Base-by-base conservation (phyloP, 805 yeast genomes). In the Candida railenensis region DNA sequence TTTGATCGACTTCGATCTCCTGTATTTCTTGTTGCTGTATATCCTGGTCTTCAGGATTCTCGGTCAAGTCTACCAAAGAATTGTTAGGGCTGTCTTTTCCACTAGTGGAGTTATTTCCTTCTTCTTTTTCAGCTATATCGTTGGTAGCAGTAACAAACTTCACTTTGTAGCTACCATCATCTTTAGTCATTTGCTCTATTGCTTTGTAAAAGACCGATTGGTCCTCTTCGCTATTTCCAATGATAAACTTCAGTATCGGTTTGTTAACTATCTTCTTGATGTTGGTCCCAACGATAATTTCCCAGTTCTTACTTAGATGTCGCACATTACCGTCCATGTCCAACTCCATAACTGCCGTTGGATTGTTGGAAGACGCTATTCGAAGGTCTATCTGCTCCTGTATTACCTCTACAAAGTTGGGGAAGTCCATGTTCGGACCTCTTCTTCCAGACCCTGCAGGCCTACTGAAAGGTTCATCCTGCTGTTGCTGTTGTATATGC, bases 331-430 rank as follows among this genome's bases (percentile, higher is more conserved):
- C 89, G 56, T 84, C 85, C 59, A 89, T 66, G 57, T 85, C 91
- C 50, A 94, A 68, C 64, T 92, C 99, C 66, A 92, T 67, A 2
- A 92, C 84, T n/a, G 85, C 82, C 11, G 89, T 83, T 1, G 88
- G 87, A 51, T 83, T 84, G 49, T 77, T 74, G 1, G 85, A 76
- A n/a, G 87, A 81, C 0, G 90, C 90, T 22, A 78, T 63, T 12
- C 75, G 69, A 43, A 85, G 64, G 52, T 84, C 89, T 14, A 78
- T 69, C 47, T 77, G 77, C 37, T 70, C 77, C 41, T 69, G 70
- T 15, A 65, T 52, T n/a, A 61, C 42, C 11, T 57, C 53, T 3
- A 62, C 57, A 42, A 47, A 48, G 22, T 44, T 44, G 25, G 50
- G 48, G 40, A 33, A 36, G 19, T 40, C 42, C 28, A 37, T 34